These are phyloP conservation scores for Zoysia japonica DNA, from an alignment of 176 grass and related monocot genomes.

Conservation along the genomic window DNA sequence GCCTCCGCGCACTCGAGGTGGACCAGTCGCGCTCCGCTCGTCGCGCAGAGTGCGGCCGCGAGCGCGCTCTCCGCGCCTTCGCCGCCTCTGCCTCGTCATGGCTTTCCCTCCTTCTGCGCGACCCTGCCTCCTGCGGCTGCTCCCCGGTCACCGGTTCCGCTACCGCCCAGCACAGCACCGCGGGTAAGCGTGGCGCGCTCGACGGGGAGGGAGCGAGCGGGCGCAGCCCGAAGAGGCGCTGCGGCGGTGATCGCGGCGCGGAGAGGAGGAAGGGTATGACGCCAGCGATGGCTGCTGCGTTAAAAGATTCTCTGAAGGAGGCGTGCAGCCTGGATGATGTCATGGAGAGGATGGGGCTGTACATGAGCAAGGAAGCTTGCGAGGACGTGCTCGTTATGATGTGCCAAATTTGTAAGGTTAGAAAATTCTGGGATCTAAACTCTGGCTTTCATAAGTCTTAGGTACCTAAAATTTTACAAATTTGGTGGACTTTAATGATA, in stretches of 20 bases:
- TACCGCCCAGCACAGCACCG: background rate
- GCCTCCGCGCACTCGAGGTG: slow-evolving; percentile 52
- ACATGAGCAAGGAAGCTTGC: slow-evolving; percentile 53
- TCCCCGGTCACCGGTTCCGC: background rate
- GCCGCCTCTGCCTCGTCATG: slow-evolving; percentile 48
- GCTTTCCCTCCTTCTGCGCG: slow-evolving; percentile 53
- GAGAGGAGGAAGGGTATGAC: slow-evolving; percentile 34
- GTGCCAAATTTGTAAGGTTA: slow-evolving; percentile 62
- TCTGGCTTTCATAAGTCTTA: background rate
- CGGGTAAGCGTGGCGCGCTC: slow-evolving; percentile 22
- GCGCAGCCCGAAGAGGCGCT: slow-evolving; percentile 52
- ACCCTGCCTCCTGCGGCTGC: slow-evolving; percentile 55
- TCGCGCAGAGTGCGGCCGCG: slow-evolving; percentile 45
- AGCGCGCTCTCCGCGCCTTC: slow-evolving; percentile 46
- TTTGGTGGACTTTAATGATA: no score
- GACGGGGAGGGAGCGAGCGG: slow-evolving; percentile 19
- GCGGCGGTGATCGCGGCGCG: slow-evolving; percentile 5
- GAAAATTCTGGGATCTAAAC: background rate
- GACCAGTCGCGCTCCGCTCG: slow-evolving; percentile 63
- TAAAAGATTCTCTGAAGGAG: slow-evolving; percentile 53
- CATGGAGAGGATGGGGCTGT: slow-evolving; percentile 48
- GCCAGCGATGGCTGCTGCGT: slow-evolving; percentile 25
- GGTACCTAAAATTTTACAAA: no score
- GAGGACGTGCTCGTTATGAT: slow-evolving; percentile 66
- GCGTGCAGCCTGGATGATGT: slow-evolving; percentile 63